phyloP scores from a whole-genome alignment of 768 basidiomycete genomes.

The Mycena polygramma region DNA sequence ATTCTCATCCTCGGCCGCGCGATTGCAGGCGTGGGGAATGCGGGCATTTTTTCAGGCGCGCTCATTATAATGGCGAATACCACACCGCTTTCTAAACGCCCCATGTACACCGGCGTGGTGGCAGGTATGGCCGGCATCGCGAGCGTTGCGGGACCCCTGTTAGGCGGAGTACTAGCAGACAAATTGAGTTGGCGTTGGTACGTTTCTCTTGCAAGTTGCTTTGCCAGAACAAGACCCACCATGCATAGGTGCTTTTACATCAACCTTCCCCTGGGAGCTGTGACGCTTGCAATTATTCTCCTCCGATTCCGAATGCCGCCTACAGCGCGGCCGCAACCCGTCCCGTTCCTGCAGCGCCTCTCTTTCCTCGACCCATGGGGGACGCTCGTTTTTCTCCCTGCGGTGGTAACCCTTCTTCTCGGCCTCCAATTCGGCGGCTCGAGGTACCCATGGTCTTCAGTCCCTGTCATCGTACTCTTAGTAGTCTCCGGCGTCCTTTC shows the following conservation, averaged over 20 bases:
- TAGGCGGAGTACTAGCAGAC: constrained; percentile 46
- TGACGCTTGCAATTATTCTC: neutral
- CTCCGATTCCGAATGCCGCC: neutral
- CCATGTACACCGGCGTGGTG: constrained; percentile 53
- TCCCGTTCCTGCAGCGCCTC: neutral
- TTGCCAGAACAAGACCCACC: neutral
- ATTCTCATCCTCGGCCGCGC: constrained; percentile 58
- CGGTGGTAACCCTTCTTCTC: constrained; percentile 40
- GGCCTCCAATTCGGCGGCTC: constrained; percentile 61
- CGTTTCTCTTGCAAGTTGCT: neutral
- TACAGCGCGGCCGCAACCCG: neutral
- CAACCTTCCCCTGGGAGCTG: neutral
- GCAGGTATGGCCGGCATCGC: constrained; percentile 43
- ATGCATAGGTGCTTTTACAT: neutral
- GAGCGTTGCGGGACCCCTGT: constrained; percentile 44
- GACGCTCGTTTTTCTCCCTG: constrained; percentile 27
- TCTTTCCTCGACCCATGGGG: constrained; percentile 31
- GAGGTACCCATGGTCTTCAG: constrained; percentile 54
- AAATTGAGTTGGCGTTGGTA: constrained; percentile 46
- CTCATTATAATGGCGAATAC: constrained; percentile 44
- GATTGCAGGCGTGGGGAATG: constrained; percentile 58
- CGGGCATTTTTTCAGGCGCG: constrained; percentile 44
- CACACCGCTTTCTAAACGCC: constrained; percentile 44
- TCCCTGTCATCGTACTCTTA: constrained; percentile 13
- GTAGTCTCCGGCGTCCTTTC: constrained; percentile 29